These are phyloP conservation scores for Kwoniella sp. DNA, from an alignment of 768 basidiomycete genomes.

Conservation along the genomic window DNA sequence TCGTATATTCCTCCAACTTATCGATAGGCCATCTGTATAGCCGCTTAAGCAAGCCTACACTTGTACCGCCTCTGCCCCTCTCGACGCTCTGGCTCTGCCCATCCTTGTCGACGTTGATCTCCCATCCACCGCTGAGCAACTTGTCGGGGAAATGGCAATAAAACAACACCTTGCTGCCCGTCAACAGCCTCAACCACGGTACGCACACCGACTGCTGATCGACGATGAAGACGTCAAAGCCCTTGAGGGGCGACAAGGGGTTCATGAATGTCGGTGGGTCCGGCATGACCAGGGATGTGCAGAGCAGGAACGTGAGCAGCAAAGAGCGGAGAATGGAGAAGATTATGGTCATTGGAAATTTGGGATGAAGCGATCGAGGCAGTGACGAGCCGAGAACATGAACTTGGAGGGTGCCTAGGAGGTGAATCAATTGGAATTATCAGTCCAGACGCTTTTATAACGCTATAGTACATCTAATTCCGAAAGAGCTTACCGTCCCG, in stretches of 20 bases:
- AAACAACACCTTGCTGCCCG: slow-evolving; percentile 81
- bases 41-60: slow-evolving; percentile 62
- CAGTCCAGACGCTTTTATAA: neutral
- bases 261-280: slow-evolving; percentile 38
- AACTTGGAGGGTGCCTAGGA: slow-evolving; percentile 74
- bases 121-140: slow-evolving; percentile 62
- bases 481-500: slow-evolving; percentile 67
- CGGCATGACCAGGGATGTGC: slow-evolving; percentile 56
- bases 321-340: slow-evolving; percentile 87
- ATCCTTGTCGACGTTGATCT: slow-evolving; percentile 58
- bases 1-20: slow-evolving; percentile 83
- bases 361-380: slow-evolving; percentile 76
- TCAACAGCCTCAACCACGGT: slow-evolving; percentile 72
- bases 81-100: slow-evolving; percentile 7
- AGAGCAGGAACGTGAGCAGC: slow-evolving; percentile 72
- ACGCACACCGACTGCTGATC: slow-evolving; percentile 94
- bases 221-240: slow-evolving; percentile 80
- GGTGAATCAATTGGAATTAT: neutral
- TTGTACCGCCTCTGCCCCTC: slow-evolving; percentile 60
- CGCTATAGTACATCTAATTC: too few relatives aligned
- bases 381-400: slow-evolving; percentile 73
- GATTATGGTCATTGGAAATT: slow-evolving; percentile 72
- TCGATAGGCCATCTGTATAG: slow-evolving; percentile 89
- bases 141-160: slow-evolving; percentile 99
- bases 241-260: slow-evolving; percentile 39